Evolutionary conservation across 768 basidiomycete species (phyloP).

Genomic region (Amanita fuliginea): DNA sequence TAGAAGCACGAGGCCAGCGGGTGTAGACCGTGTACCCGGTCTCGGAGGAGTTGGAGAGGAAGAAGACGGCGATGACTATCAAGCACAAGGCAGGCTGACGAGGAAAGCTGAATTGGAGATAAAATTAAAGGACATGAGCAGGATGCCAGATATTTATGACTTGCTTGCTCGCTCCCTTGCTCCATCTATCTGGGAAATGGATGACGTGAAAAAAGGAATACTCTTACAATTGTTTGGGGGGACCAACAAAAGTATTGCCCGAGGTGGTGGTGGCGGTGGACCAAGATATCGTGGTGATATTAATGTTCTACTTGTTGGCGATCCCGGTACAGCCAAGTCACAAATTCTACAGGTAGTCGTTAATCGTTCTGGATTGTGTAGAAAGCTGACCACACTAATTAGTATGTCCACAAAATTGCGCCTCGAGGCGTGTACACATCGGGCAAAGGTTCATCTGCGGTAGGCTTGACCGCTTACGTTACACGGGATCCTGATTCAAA

Average conservation of each 20-base stretch:
- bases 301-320: conserved; percentile 93
- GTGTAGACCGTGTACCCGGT: conserved; percentile 58
- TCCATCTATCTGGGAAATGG: conserved; percentile 96
- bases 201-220: conserved; percentile 98
- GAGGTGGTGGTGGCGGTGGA: conserved; percentile 91
- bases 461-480: conserved; percentile 97
- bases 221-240: conserved; percentile 94
- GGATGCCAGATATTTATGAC: conserved; percentile 76
- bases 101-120: conserved; percentile 68
- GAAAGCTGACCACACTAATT: conserved; percentile 1
- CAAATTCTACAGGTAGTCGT: conserved; percentile 78
- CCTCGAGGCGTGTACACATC: conserved; percentile 97
- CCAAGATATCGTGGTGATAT: conserved; percentile 97
- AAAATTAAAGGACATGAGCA: conserved; percentile 62
- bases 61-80: conserved; percentile 48
- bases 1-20: conserved; percentile 60
- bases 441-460: conserved; percentile 96
- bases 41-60: conserved; percentile 63
- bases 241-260: conserved; percentile 89
- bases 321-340: conserved; percentile 94
- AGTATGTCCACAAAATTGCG: conserved; percentile 99
- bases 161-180: conserved; percentile 77
- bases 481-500: conserved; percentile 98
- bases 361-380: neutral
- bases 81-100: conserved; percentile 29